Conservation (phyloP, 2,329 filamentous ascomycete species). For the Trichoderma polysporum region DNA sequence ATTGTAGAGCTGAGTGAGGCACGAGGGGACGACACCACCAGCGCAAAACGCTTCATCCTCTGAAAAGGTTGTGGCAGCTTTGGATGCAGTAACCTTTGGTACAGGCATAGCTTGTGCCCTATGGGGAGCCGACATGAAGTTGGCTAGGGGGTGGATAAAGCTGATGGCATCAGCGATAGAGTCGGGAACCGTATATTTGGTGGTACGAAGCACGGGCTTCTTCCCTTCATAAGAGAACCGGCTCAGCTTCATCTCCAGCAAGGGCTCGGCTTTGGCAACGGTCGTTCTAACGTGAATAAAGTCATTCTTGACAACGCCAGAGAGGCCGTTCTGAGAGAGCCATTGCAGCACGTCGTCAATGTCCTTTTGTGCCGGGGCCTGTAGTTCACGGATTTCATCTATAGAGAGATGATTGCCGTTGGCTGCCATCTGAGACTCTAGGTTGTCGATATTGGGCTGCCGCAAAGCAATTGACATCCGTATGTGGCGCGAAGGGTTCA, state of each 20-base stretch:
- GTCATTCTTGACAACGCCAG: constrained; percentile 36
- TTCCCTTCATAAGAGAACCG: constrained; percentile 43
- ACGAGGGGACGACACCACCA: constrained; percentile 37
- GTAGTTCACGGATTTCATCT: constrained; percentile 38
- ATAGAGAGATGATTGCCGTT: constrained; percentile 34
- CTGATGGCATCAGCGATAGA: constrained; percentile 40
- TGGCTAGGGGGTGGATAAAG: constrained; percentile 49
- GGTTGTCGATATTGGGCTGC: constrained; percentile 32
- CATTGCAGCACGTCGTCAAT: constrained; percentile 41
- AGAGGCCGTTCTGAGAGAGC: constrained; percentile 42
- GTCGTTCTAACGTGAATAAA: constrained; percentile 46
- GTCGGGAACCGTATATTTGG: constrained; percentile 45
- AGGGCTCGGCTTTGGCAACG: constrained; percentile 38
- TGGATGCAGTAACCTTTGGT: not conserved
- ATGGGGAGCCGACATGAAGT: constrained; percentile 48
- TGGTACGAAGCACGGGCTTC: constrained; percentile 43
- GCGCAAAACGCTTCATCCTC: constrained; percentile 12
- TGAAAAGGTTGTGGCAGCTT: not conserved
- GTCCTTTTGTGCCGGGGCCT: constrained; percentile 36
- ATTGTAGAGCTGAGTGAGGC: constrained; percentile 48
- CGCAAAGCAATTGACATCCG: constrained; percentile 36
- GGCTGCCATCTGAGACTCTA: constrained; percentile 29
- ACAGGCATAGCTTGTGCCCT: constrained; percentile 25
- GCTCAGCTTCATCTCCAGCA: constrained; percentile 43
- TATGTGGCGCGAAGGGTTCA: constrained; percentile 29